Conservation (phyloP, 106 monocot genomes). For the Apostasia shenzhenica region DNA sequence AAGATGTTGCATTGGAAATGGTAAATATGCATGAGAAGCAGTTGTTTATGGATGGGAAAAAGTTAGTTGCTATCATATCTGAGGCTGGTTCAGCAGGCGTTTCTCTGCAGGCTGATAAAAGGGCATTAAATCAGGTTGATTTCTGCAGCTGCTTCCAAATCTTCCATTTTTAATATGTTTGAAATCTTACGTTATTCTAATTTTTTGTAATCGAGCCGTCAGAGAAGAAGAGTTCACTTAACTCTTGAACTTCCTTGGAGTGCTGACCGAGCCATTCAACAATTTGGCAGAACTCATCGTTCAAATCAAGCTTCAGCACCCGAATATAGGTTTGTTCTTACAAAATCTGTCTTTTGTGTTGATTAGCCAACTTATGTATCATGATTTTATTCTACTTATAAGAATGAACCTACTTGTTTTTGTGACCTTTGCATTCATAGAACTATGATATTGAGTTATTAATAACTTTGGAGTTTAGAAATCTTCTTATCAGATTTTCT, state of each 20-base stretch:
- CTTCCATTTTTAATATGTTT: slow-evolving; percentile 2
- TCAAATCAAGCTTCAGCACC: slow-evolving; percentile 99
- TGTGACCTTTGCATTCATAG: no score
- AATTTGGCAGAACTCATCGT: slow-evolving; percentile 95
- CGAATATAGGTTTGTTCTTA: slow-evolving; percentile 60
- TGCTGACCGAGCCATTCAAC: slow-evolving; percentile 99
- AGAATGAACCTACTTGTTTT: no score
- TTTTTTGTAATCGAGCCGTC: neutral
- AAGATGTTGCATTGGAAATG: slow-evolving; percentile 96
- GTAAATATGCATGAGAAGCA: slow-evolving; percentile 99
- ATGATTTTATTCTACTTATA: no score
- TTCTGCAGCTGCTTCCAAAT: neutral
- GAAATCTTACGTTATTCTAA: neutral
- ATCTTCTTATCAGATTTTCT: no score
- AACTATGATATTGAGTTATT: no score
- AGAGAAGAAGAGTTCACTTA: slow-evolving; percentile 92
- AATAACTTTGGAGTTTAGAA: no score
- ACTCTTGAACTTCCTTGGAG: slow-evolving; percentile 99
- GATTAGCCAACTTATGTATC: no score
- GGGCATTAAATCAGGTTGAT: slow-evolving; percentile 84
- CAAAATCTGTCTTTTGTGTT: no score
- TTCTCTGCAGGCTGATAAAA: slow-evolving; percentile 94
- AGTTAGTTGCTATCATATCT: slow-evolving; percentile 89
- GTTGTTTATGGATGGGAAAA: slow-evolving; percentile 95
- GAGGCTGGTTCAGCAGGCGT: slow-evolving; percentile 99